Base-by-base conservation (phyloP, 352 stramenopile species). In the Globisporangium middletonii region DNA sequence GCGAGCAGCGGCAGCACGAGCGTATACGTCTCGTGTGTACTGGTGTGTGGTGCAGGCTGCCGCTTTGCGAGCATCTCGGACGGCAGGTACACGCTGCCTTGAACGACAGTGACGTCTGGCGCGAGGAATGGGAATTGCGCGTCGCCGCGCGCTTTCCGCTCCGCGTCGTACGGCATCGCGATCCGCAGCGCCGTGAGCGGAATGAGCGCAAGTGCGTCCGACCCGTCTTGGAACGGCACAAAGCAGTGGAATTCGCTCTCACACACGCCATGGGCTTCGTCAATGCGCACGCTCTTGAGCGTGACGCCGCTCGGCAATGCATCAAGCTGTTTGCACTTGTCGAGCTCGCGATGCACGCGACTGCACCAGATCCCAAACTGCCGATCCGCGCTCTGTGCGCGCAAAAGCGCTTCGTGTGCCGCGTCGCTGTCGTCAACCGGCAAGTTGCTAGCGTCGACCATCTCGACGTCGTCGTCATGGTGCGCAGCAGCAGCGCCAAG, bases 351-450 rank as follows among this genome's bases (percentile, higher is more conserved):
- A 45, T 79, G 76, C 44, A 89, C 71, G 53, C 83, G 83, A 28
- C 64, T 92, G 50, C 68, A 71, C 83, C 83, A 92, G 57, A 92
- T 90, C 15, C 66, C 67, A 55, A 76, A 80, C 57, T 92, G 82
- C 15, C 73, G 76, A 50, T 75, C 43, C 6, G 43, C 3, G 43
- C n/a, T 48, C 41, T 45, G 41, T 45, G 15, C 15, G 41, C 4
- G 15, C 41, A n/a, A 45, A 16, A 45, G 41, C 41, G 41, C 41
- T 45, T 18, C 59, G 58, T 44, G 51, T 16, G 64, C 60, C n/a
- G 46, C 23, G 44, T 27, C 42, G 43, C 18, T 50, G 46, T 11
- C 51, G 44, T 30, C n/a, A 8, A 16, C 18, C n/a, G 15, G 26
- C 16, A 35, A 51, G n/a, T 27, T 37, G 46, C 45, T 65, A 26